phyloP scores from a whole-genome alignment of 805 yeast species.

The Yarrowia deformans region DNA sequence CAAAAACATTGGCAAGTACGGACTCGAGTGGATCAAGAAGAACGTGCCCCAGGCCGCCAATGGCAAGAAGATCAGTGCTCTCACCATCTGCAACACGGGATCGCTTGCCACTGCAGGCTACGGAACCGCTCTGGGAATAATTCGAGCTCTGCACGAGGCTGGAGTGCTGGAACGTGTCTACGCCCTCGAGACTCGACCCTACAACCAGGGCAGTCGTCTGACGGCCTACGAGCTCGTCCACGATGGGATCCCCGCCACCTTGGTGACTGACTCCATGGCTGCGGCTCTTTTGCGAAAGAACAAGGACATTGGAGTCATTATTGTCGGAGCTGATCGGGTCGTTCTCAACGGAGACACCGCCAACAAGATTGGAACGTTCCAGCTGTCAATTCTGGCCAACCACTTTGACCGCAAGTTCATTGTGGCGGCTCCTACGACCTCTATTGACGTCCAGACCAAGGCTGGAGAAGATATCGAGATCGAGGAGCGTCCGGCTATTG shows the following conservation, averaged over 20 bases:
- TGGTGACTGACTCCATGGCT: conserved; percentile 91
- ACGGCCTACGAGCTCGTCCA: conserved; percentile 90
- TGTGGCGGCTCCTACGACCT: conserved; percentile 95
- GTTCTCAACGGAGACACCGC: conserved; percentile 96
- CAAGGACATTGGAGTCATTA: conserved; percentile 83
- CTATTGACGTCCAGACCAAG: conserved; percentile 73
- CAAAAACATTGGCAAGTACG: conserved; percentile 77
- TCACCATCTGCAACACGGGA: conserved; percentile 96
- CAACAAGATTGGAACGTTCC: conserved; percentile 94
- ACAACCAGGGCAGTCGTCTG: conserved; percentile 92
- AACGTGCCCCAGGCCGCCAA: conserved; percentile 53
- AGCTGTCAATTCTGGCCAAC: conserved; percentile 76
- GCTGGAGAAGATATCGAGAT: conserved; percentile 80
- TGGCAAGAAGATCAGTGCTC: conserved; percentile 70
- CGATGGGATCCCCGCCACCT: conserved; percentile 85
- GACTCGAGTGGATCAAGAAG: conserved; percentile 69
- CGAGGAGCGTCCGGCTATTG: conserved; percentile 85
- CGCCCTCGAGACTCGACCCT: conserved; percentile 94
- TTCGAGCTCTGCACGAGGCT: conserved; percentile 66
- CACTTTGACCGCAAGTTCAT: conserved; percentile 76
- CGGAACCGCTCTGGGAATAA: conserved; percentile 95
- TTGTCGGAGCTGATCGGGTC: conserved; percentile 95
- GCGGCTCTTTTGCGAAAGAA: conserved; percentile 67
- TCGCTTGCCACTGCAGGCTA: conserved; percentile 97
- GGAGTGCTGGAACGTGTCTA: conserved; percentile 73